These are phyloP conservation scores for Penicillium coffeae DNA, from an alignment of 495 filamentous ascomycete genomes.

Conservation along the genomic window DNA sequence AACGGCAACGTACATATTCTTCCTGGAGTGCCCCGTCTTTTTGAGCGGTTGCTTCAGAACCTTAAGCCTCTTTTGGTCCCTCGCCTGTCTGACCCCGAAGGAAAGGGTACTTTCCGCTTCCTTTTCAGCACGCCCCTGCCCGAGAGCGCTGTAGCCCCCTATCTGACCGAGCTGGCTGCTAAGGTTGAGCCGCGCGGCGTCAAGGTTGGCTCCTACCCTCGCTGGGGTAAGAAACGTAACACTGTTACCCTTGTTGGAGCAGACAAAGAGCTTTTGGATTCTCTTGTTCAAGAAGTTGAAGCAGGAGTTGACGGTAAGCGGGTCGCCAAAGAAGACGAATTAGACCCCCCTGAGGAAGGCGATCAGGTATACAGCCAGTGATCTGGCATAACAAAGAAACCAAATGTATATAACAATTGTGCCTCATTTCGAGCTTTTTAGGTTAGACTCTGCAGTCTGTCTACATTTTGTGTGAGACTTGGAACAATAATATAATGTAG, in stretches of 20 bases:
- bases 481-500: too few relatives aligned
- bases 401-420: too few relatives aligned
- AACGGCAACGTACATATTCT: constrained; percentile 93
- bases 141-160: constrained; percentile 80
- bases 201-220: constrained; percentile 95
- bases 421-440: too few relatives aligned
- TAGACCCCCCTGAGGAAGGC: constrained; percentile 41
- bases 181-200: constrained; percentile 68
- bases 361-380: constrained; percentile 29
- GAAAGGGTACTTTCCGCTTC: constrained; percentile 71
- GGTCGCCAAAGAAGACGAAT: constrained; percentile 57
- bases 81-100: constrained; percentile 70
- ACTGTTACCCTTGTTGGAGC: constrained; percentile 86
- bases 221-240: constrained; percentile 85
- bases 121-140: constrained; percentile 80
- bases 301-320: constrained; percentile 53
- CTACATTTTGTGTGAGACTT: too few relatives aligned
- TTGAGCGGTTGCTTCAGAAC: constrained; percentile 71
- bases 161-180: constrained; percentile 71
- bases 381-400: background rate
- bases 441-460: too few relatives aligned
- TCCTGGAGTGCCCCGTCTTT: constrained; percentile 83
- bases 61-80: constrained; percentile 67
- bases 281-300: constrained; percentile 58
- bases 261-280: constrained; percentile 60